Conservation (phyloP, 1,284 basidiomycete genomes). For the Sporisorium scitamineum region DNA sequence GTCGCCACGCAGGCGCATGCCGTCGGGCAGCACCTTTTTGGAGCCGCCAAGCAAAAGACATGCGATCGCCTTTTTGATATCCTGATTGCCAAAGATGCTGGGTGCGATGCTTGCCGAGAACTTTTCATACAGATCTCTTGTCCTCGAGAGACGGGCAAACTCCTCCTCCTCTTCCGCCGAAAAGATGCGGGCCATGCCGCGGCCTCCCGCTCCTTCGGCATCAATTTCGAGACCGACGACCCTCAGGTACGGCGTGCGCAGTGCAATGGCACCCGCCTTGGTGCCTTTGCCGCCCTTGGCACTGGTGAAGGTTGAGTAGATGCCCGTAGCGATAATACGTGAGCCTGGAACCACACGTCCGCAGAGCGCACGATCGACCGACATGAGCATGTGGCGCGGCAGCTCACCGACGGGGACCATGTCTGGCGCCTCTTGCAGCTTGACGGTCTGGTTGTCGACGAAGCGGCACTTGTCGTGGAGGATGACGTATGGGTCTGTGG, state of each 20-base stretch:
- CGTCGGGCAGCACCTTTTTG: conserved; percentile 97
- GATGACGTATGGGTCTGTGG: conserved; percentile 94
- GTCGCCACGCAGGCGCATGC: conserved; percentile 95
- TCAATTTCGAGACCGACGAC: conserved; percentile 91
- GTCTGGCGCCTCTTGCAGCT: conserved; percentile 98
- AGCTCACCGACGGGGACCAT: conserved; percentile 99
- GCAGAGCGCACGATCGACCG: conserved; percentile 76
- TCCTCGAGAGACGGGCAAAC: conserved; percentile 88
- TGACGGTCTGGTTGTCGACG: conserved; percentile 94
- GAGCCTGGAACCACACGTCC: conserved; percentile 82
- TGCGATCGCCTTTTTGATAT: conserved; percentile 97
- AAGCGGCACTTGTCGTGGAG: conserved; percentile 94
- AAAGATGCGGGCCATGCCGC: conserved; percentile 78
- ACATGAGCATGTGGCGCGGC: conserved; percentile 93
- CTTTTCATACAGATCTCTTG: conserved; percentile 90
- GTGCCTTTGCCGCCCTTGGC: conserved; percentile 75
- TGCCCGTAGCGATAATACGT: conserved; percentile 91
- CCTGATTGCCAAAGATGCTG: conserved; percentile 94
- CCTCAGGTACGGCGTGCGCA: conserved; percentile 93
- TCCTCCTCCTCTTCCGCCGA: conserved; percentile 97
- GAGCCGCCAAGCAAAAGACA: conserved; percentile 96
- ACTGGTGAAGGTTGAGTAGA: conserved; percentile 94
- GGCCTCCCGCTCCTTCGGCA: conserved; percentile 74
- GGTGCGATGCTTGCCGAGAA: conserved; percentile 95
- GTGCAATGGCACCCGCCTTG: conserved; percentile 74